These are phyloP conservation scores for Solanum pennellii DNA, from an alignment of 257 asterid species.

Conservation along the genomic window DNA sequence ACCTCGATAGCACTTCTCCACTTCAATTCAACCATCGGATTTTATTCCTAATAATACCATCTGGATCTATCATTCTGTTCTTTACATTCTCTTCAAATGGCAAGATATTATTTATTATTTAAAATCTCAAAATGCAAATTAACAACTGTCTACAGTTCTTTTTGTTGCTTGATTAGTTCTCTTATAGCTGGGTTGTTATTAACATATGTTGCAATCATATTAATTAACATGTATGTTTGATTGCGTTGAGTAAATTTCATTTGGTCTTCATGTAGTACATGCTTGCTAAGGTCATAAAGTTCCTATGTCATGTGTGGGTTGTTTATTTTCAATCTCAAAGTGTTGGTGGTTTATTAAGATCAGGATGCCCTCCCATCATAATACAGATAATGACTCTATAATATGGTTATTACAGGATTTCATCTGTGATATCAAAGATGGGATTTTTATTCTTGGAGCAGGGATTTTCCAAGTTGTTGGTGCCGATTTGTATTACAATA, in stretches of 20 bases:
- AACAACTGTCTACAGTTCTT: neutral
- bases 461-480: conserved; percentile 63
- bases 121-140: neutral
- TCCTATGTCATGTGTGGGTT: neutral
- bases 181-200: neutral
- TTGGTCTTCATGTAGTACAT: neutral
- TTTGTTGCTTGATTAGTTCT: neutral
- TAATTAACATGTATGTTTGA: neutral
- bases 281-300: neutral
- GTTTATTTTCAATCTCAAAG: neutral
- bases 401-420: conserved; percentile 44
- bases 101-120: neutral
- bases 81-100: neutral
- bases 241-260: neutral
- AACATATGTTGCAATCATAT: neutral
- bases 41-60: neutral
- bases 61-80: neutral
- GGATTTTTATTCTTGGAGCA: conserved; percentile 94
- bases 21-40: neutral
- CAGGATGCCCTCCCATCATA: neutral
- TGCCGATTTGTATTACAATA: conserved; percentile 65
- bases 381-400: neutral
- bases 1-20: neutral
- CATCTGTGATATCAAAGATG: conserved; percentile 87
- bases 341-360: neutral